Evolutionary conservation across 352 stramenopile genomes (phyloP).

Genomic region (Phytopythium kandeliae): DNA sequence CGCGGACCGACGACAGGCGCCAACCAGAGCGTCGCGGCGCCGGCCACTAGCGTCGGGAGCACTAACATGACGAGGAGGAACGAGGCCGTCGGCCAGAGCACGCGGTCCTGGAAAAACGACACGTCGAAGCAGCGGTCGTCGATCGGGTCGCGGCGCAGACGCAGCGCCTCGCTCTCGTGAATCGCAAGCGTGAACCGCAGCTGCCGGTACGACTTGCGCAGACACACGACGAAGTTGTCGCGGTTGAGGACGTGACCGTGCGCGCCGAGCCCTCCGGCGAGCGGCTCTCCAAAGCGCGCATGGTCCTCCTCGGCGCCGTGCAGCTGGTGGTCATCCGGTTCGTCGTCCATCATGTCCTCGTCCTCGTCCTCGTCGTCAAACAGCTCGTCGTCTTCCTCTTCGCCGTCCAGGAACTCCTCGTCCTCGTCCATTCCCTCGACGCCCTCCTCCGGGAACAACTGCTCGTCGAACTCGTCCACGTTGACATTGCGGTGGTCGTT

Average conservation of each 20-base stretch:
- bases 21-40: conserved; percentile 32
- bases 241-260: conserved; percentile 12
- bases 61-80: conserved; percentile 51
- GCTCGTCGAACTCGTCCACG: conserved; percentile 16
- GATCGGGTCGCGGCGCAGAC: conserved; percentile 53
- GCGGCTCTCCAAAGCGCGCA: background rate
- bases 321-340: conserved; percentile 15
- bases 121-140: conserved; percentile 69
- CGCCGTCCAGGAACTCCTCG: conserved; percentile 27
- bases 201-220: conserved; percentile 66
- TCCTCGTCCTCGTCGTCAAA: conserved; percentile 30
- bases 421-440: conserved; percentile 7
- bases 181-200: conserved; percentile 65
- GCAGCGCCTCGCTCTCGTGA: conserved; percentile 62
- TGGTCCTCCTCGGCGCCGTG: conserved; percentile 17
- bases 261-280: conserved; percentile 1
- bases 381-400: conserved; percentile 27
- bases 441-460: conserved; percentile 12
- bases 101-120: conserved; percentile 47
- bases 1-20: conserved; percentile 15
- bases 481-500: conserved; percentile 9
- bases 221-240: conserved; percentile 37
- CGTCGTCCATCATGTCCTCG: conserved; percentile 35
- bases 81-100: conserved; percentile 48
- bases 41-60: conserved; percentile 43